Base-by-base conservation (phyloP, 2,329 filamentous ascomycete species). In the Penicillium olsonii region DNA sequence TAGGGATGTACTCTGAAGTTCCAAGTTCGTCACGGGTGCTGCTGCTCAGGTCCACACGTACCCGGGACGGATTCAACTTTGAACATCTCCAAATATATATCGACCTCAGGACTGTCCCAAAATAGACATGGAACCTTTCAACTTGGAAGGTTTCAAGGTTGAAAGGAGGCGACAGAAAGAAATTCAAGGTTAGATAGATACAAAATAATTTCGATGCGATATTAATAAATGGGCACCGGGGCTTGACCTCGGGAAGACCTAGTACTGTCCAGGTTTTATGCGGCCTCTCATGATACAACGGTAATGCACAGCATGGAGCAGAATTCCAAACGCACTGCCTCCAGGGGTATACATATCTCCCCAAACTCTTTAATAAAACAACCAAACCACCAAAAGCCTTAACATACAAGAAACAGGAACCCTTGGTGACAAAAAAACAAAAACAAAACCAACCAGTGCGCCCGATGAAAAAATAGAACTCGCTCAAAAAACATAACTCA, bases 401-500 rank as follows among this genome's bases (percentile, higher is more conserved):
- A 56, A 45, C 50, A 38, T 39, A 48, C 22, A 47, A 33, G 26
- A 37, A 8, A 24, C 22, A 24, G 22, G 22, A 24, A 24, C 26
- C 34, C 27, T 7, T 26, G 35, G 26, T 22, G 29, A 19, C 37
- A 22, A 33, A 18, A 40, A 37, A n/a, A n/a, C n/a, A n/a, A n/a
- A n/a, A n/a, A n/a, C n/a, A n/a, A n/a, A n/a, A n/a, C n/a, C n/a
- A n/a, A 38, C 39, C 49, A 27, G 12, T 53, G 54, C 50, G 45
- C 55, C 53, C 37, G 37, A 24, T 43, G n/a, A n/a, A 24, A 37
- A 3, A 48, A 39, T 7, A 37, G n/a, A 18, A 10, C 10, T 42
- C 22, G 35, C 38, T 68, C 56, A 75, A 50, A 74, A 60, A 60
- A 71, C 64, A 63, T 69, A 70, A 54, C 70, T 72, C 50, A 75